Base-by-base conservation (phyloP, 1,139 yeast species). In the Yamadazyma conglobata region DNA sequence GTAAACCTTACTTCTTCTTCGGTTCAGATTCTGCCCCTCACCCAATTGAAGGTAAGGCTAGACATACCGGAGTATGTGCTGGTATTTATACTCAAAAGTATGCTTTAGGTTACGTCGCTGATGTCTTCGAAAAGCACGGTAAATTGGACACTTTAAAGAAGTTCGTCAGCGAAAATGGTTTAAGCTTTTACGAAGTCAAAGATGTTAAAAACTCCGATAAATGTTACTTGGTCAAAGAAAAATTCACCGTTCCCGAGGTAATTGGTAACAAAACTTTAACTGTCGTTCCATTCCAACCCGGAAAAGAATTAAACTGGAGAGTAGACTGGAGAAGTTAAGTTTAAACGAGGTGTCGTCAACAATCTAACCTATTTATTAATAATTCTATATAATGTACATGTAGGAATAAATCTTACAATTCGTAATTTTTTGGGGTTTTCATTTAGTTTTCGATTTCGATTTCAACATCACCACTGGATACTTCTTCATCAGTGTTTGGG, bases 11-110 rank as follows among this genome's bases (percentile, higher is more conserved):
- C 69, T 93, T 89, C 58, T 87, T 91, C 64, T 89, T 89, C 51
- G 99, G 99, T 4, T 85, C 96, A 3, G 99, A 91, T 56, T 85
- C 96, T 16, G 98, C 98, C 12, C 98, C 98, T 21, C 98, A 91
- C 56, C 95, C 96, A 10, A 54, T 85, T 19, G 74, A 76, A 42
- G 77, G 78, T 37, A 91, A 91, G 58, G 70, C 86, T 24, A 80
- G 74, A 40, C 89, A 79, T 44, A 64, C 69, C 22, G 93, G 91
- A 14, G 96, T 91, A 10, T 89, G 97, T 50, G 99, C 99, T 10
- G 99, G 99, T 46, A 96, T 91, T 10, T 91, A 75, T 60, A 86
- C 97, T 3, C 98, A 91, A 55, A 75, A 88, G 15, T 77, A 77
- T 48, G 95, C 84, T 3, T 61, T 91, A 19, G 71, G 88, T 12